Evolutionary conservation across 2,329 filamentous ascomycete genomes (phyloP).

Genomic region (Monilinia polystroma): DNA sequence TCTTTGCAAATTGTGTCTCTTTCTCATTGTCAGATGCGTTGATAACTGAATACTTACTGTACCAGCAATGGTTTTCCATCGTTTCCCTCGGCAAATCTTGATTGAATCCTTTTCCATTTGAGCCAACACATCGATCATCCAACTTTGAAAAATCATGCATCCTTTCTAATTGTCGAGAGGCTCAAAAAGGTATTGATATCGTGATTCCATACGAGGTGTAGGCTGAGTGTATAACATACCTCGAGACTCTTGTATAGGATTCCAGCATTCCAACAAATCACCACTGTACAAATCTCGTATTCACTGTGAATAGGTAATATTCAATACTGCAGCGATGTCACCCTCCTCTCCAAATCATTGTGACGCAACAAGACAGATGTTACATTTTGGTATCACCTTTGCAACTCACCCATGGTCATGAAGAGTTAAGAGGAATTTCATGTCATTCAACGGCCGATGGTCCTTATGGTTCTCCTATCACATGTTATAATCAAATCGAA

Average conservation of each 20-base stretch:
- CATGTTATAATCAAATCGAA: not conserved
- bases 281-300: conserved; percentile 6
- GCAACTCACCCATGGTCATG: not conserved
- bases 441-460: not conserved
- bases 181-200: too few species aligned
- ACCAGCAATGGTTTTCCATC: too few species aligned
- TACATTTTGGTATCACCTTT: conserved; percentile 2
- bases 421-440: not conserved
- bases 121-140: not conserved
- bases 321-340: not conserved
- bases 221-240: conserved; percentile 5
- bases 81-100: too few species aligned
- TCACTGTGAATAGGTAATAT: not conserved
- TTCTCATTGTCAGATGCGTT: too few species aligned
- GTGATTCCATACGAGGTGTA: not conserved
- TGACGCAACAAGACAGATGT: not conserved
- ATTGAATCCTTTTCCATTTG: too few species aligned
- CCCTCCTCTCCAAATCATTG: not conserved
- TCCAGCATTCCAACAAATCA: not conserved
- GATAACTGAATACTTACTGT: too few species aligned
- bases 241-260: not conserved
- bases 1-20: too few species aligned
- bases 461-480: not conserved
- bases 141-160: not conserved
- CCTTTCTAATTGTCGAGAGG: too few species aligned